phyloP scores from a whole-genome alignment of 2,329 filamentous ascomycete species.

The Sordariomycetes sp. region DNA sequence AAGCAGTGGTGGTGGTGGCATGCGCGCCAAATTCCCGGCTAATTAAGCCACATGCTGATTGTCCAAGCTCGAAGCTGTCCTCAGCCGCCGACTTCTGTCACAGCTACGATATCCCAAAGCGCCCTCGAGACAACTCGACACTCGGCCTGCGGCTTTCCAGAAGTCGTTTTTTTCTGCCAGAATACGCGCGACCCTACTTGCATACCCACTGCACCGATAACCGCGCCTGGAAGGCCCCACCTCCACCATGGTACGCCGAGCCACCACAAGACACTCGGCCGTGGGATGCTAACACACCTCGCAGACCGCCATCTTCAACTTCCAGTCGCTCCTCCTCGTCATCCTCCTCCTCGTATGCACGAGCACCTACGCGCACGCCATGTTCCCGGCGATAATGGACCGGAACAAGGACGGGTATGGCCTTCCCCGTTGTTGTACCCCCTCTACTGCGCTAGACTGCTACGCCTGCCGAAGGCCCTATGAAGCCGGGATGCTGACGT shows the following conservation, averaged over 20 bases:
- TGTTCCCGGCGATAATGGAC: conserved; percentile 84
- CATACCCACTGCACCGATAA: neutral
- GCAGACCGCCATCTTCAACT: conserved; percentile 82
- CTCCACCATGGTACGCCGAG: neutral
- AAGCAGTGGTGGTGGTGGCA: too few relatives aligned
- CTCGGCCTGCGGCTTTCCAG: neutral
- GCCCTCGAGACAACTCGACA: neutral
- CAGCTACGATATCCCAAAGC: neutral
- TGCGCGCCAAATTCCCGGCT: neutral
- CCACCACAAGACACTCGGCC: neutral
- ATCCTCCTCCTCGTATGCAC: conserved; percentile 94
- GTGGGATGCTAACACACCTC: conserved; percentile 13
- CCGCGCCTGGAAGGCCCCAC: neutral
- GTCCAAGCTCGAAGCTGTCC: neutral
- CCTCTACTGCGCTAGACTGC: neutral
- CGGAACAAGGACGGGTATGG: conserved; percentile 80
- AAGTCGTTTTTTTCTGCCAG: neutral
- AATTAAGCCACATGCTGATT: neutral
- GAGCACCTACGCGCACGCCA: conserved; percentile 82
- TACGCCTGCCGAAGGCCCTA: neutral
- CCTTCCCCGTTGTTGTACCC: neutral
- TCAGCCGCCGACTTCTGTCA: neutral
- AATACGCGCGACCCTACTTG: neutral
- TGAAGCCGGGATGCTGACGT: neutral
- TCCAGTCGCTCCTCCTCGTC: conserved; percentile 90